phyloP scores from a whole-genome alignment of 75 land plant species.

The Picea glauca region DNA sequence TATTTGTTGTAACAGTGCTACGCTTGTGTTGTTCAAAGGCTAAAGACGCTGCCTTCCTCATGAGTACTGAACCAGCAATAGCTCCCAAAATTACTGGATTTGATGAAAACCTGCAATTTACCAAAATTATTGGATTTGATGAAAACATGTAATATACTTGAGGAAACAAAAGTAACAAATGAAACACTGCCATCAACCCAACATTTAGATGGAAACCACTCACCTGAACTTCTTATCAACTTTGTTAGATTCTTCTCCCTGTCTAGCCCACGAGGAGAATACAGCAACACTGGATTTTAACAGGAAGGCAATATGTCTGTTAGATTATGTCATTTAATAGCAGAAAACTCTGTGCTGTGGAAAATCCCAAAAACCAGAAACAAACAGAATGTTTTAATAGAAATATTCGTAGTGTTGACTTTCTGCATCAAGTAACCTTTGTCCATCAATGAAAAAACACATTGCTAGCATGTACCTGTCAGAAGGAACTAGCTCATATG shows the following conservation, averaged over 20 bases:
- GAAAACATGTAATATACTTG: constrained; percentile 9
- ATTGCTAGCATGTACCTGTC: too few species aligned
- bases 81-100: constrained; percentile 86
- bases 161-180: constrained; percentile 6
- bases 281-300: constrained; percentile 65
- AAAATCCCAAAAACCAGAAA: neutral
- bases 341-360: neutral
- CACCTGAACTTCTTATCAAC: constrained; percentile 26
- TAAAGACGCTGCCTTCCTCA: constrained; percentile 70
- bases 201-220: constrained; percentile 7
- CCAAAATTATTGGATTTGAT: constrained; percentile 55
- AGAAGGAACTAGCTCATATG: too few species aligned
- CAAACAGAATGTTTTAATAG: neutral
- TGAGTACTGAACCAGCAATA: constrained; percentile 69
- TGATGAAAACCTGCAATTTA: constrained; percentile 9
- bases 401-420: neutral
- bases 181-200: constrained; percentile 2
- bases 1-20: constrained; percentile 78
- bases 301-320: neutral
- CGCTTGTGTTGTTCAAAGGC: constrained; percentile 79
- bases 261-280: constrained; percentile 80
- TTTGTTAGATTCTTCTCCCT: neutral
- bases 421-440: neutral
- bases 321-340: neutral
- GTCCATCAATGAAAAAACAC: neutral